Percentiles rank a stretch among this genome's conserved stretches.
Evolutionary conservation across 306 rosid species (phyloP).

Genomic region (Cucumis melo): DNA sequence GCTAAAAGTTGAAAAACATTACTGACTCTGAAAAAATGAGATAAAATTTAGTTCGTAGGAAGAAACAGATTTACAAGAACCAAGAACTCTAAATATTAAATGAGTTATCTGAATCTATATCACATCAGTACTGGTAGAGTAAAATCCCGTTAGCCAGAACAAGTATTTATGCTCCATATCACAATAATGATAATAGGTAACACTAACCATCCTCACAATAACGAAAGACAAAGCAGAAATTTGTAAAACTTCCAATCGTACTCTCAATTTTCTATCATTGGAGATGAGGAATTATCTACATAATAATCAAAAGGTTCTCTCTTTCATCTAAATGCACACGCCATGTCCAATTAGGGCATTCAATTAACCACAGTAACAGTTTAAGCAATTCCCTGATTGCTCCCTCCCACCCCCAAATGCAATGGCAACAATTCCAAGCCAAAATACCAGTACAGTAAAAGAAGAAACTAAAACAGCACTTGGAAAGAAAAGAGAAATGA

Average conservation of each 20-base stretch:
- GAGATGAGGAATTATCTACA: background rate
- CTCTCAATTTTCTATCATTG: background rate
- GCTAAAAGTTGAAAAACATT: conserved; percentile 36
- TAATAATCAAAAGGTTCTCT: background rate
- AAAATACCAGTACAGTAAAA: background rate
- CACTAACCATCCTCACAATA: background rate
- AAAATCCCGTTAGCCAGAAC: background rate
- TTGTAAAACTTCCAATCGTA: background rate
- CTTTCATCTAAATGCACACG: background rate
- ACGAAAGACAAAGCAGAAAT: background rate
- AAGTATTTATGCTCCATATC: background rate
- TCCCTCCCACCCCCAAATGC: background rate
- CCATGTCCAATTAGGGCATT: background rate
- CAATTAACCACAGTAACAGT: background rate
- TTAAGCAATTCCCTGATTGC: background rate
- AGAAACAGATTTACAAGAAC: background rate
- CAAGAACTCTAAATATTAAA: background rate
- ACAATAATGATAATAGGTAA: background rate
- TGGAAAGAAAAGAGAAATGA: background rate
- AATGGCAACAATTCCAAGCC: background rate
- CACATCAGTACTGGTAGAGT: background rate
- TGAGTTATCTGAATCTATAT: background rate
- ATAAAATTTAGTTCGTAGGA: background rate
- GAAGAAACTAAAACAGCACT: background rate
- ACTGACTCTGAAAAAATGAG: conserved; percentile 17